Percentiles rank a stretch among this genome's conserved stretches.
Conservation (phyloP, 2,329 filamentous ascomycete species). For the Aureobasidium zeae region DNA sequence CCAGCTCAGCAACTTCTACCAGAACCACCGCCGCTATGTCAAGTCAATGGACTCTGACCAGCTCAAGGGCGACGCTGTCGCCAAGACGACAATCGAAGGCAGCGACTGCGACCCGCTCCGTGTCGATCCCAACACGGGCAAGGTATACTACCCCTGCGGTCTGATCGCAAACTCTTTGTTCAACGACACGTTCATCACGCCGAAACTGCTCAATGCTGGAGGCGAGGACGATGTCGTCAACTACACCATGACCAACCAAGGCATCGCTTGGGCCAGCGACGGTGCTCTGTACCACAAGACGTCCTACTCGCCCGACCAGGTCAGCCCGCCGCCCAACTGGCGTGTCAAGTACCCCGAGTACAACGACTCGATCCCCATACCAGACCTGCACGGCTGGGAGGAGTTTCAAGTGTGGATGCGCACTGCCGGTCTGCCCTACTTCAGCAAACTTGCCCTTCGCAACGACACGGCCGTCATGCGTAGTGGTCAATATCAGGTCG, state of each 20-base stretch:
- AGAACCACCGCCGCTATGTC: conserved; percentile 95
- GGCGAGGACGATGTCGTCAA: conserved; percentile 33
- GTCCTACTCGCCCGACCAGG: conserved; percentile 53
- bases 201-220: conserved; percentile 50
- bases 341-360: conserved; percentile 55
- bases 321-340: conserved; percentile 87
- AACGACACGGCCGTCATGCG: conserved; percentile 64
- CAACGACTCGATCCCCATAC: conserved; percentile 60
- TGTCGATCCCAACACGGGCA: conserved; percentile 34
- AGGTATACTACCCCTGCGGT: conserved; percentile 87
- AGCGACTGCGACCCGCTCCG: conserved; percentile 68
- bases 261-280: conserved; percentile 83
- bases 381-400: conserved; percentile 65
- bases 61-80: conserved; percentile 61
- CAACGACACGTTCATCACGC: conserved; percentile 76
- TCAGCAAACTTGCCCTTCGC: conserved; percentile 83
- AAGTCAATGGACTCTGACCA: conserved; percentile 79
- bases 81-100: conserved; percentile 49
- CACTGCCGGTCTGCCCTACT: conserved; percentile 83
- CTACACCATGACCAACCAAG: conserved; percentile 68
- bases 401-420: conserved; percentile 98
- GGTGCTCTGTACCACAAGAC: conserved; percentile 66
- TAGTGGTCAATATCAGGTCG: conserved; percentile 63
- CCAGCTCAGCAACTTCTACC: conserved; percentile 93
- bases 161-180: conserved; percentile 95